These are phyloP conservation scores for Simplicillium aogashimaense DNA, from an alignment of 2,329 filamentous ascomycete species.

Conservation along the genomic window DNA sequence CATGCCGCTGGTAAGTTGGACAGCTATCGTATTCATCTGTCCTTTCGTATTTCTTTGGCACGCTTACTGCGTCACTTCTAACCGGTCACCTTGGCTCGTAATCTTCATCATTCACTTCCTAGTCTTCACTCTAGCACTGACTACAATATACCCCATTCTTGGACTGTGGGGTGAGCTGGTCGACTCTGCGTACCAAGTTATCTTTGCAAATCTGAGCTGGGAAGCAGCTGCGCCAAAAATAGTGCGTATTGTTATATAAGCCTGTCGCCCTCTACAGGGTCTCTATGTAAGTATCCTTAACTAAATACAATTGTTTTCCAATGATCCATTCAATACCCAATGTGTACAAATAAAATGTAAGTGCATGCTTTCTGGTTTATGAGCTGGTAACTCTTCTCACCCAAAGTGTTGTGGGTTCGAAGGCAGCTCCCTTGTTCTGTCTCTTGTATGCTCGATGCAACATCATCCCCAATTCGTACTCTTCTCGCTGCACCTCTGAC, in stretches of 20 bases:
- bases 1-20: too few species aligned
- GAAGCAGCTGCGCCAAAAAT: neutral
- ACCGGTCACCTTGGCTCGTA: neutral
- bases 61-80: neutral
- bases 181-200: conserved; percentile 1
- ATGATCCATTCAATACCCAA: neutral
- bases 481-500: conserved; percentile 62
- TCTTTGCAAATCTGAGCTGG: neutral
- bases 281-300: neutral
- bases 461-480: conserved; percentile 69
- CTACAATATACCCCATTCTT: neutral
- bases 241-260: too few species aligned
- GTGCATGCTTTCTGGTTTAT: conserved; percentile 11
- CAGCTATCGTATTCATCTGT: too few species aligned
- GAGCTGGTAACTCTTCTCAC: conserved; percentile 64
- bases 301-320: conserved; percentile 2
- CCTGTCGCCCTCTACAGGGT: neutral
- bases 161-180: conserved; percentile 1
- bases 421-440: conserved; percentile 55
- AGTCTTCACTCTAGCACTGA: conserved; percentile 3
- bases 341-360: neutral
- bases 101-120: conserved; percentile 1
- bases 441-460: conserved; percentile 68
- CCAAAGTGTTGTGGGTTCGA: conserved; percentile 64
- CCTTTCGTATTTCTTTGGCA: too few species aligned